Evolutionary conservation across 225 moss, liverwort and hornwort genomes (phyloP), one percentile per base, ranked within the genome.

Genomic region (Sphagnum tenellum): DNA sequence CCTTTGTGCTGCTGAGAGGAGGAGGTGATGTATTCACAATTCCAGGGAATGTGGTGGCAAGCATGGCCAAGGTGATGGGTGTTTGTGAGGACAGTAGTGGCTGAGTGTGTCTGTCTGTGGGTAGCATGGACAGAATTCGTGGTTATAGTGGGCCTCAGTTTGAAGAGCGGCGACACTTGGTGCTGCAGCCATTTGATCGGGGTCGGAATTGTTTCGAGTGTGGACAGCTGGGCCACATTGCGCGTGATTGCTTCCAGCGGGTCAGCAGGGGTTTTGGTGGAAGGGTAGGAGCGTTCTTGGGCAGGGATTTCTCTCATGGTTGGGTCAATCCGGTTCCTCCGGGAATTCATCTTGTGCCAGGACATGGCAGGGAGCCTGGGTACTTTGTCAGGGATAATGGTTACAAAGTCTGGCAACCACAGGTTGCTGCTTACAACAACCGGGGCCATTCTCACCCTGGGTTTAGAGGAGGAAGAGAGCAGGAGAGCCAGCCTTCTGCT

Each of bases 91-190:
- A 73, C 81, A 78, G 81, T 76, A 76, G 78, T 76, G 73, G 85
- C 71, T 76, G 78, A 81, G 70, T 75, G 70, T 73, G 66, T 85
- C 29, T 29, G 29, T 29, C 29, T 29, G 29, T 29, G 71, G 73
- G 71, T 75, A 81, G 85, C 67, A 85, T 85, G 85, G 85, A 85
- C 81, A 85, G 85, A 85, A 65, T 56, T 76, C 78, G 85, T 81
- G 85, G 74, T 76, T 85, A 78, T 72, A 72, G 71, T 81, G 85
- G 78, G 75, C 85, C 73, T 78, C 85, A 85, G 72, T 81, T 81
- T 74, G 85, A 85, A 74, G 81, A 78, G 63, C 85, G 73, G 69
- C 76, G 78, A 75, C 81, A 78, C 69, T 66, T 76, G 67, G 76
- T 71, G 71, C 76, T 66, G 62, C 81, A 78, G 71, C 74, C 69